Base-by-base conservation (phyloP, 1,284 basidiomycete species). In the Papiliotrema fonsecae region DNA sequence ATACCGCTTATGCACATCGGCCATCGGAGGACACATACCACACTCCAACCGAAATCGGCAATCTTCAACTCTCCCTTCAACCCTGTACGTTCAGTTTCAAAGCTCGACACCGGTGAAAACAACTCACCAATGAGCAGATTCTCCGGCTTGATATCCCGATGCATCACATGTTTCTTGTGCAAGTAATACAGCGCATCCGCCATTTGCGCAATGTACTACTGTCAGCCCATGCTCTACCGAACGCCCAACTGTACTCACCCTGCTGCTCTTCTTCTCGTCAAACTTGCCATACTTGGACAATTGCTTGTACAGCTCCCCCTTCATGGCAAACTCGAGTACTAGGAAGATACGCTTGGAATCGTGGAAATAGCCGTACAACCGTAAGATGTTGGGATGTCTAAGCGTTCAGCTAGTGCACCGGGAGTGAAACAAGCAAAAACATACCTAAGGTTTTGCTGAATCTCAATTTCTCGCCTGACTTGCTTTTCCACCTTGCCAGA, bases 131-230 rank as follows among this genome's bases (percentile, higher is more conserved):
- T 77, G 7, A 99, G 79, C 43, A 99, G 75, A 69, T 99, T 99
- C 75, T 97, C 96, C 0, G 96, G 96, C 74, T 98, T 99, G 78
- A 98, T 99, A 66, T 99, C 96, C 22, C 96, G 84, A 69, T 99
- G 96, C 52, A 98, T 98, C 58, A 98, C 90, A 66, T 98, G 93
- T 70, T 98, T 98, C 49, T 80, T 78, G 71, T 99, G 96, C 2
- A 98, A 79, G 69, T 99, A 99, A 9, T 78, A 78, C 38, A 98
- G 77, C 1, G 94, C 96, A 69, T 98, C 96, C 14, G 94, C 88
- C 92, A 99, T 97, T 73, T 99, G 96, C 60, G 91, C 88, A 60
- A 97, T 87, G 74, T 98, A 99, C 67, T 89, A 74, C 21, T 16
- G 3, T 45, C 19, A 32, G 42, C 31, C 37, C 28, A 18, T 44